These are phyloP conservation scores for Phytopythium sindhum DNA, from an alignment of 352 stramenopile species.

Conservation along the genomic window DNA sequence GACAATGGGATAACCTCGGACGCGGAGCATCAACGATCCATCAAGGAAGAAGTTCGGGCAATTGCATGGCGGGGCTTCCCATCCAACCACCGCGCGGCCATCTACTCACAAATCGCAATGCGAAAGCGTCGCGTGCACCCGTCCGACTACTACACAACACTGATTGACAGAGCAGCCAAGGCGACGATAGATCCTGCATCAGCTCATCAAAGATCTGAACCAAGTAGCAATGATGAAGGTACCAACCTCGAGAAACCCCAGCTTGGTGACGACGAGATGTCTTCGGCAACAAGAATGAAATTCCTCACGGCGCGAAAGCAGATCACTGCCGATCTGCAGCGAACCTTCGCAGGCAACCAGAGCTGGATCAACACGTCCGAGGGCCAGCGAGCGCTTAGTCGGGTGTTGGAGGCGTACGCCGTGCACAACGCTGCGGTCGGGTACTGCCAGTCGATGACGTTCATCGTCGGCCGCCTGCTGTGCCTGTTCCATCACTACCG, in stretches of 20 bases:
- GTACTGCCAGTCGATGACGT: constrained; percentile 91
- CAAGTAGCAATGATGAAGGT: constrained; percentile 1
- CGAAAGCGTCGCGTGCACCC: constrained; percentile 15
- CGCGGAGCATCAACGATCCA: background rate
- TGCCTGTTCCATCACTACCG: constrained; percentile 37
- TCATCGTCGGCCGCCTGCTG: constrained; percentile 73
- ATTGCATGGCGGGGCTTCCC: constrained; percentile 58
- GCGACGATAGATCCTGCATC: background rate
- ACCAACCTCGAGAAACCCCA: background rate
- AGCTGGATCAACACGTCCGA: constrained; percentile 53
- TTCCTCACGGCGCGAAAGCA: constrained; percentile 46
- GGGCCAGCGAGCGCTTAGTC: constrained; percentile 46
- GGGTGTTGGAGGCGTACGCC: constrained; percentile 77
- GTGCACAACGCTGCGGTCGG: constrained; percentile 73
- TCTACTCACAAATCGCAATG: constrained; percentile 50
- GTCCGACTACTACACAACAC: constrained; percentile 31
- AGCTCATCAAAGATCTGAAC: background rate
- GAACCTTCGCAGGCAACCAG: constrained; percentile 64
- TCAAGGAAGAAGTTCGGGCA: constrained; percentile 10
- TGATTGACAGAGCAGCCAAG: background rate
- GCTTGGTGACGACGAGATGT: background rate
- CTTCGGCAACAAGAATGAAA: background rate
- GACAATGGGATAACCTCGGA: background rate
- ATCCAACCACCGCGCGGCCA: constrained; percentile 23
- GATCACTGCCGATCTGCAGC: constrained; percentile 63